Evolutionary conservation across 202 grass and related monocot species (phyloP), one percentile per base, ranked within the genome.

Genomic region (Miscanthus sacchariflorus): DNA sequence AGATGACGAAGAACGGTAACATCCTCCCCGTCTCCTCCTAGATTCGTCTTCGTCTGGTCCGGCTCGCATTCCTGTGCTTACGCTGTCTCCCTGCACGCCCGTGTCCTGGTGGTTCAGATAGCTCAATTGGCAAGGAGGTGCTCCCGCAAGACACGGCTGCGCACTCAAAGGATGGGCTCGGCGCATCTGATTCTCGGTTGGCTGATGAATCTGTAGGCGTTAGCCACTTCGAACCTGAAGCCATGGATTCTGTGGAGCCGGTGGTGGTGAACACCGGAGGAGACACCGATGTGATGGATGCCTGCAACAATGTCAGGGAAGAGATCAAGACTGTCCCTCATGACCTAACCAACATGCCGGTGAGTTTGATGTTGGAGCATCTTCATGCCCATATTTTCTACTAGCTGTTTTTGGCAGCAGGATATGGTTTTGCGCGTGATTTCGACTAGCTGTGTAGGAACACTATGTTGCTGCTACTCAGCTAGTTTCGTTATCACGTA

Each of bases 1-100:
- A 95, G 82, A 88, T 97, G 72, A 80, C 81, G 43, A 97, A 88
- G 70, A 82, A 88, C 17, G 89, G 88, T 93, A 89, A 78, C 66
- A 13, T 56, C 24, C 19, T 59, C 35, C 9, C 7, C 24, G 9
- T 2, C 1, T 14, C 12, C 15, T 1, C 17, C 12, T 14, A 17
- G 23, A 74, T 78, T 17, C 61, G 4, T 52, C 52, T 66, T 36
- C 77, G 1, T 50, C 6, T 33, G 7, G 50, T 42, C 42, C 5
- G 30, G 23, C 8, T 72, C 40, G 4, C 21, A 5, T 42, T 61
- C 36, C 39, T 49, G 17, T 79, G 52, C 73, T 77, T 43, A 83
- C 7, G 42, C 7, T 80, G 8, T 90, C 12, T 39, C 79, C 23
- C 79, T 9, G 15, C 5, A 5, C 25, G 40, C 14, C 1, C 6